These are phyloP conservation scores for Colletotrichum sp. DNA, from an alignment of 2,329 filamentous ascomycete species.

Conservation along the genomic window DNA sequence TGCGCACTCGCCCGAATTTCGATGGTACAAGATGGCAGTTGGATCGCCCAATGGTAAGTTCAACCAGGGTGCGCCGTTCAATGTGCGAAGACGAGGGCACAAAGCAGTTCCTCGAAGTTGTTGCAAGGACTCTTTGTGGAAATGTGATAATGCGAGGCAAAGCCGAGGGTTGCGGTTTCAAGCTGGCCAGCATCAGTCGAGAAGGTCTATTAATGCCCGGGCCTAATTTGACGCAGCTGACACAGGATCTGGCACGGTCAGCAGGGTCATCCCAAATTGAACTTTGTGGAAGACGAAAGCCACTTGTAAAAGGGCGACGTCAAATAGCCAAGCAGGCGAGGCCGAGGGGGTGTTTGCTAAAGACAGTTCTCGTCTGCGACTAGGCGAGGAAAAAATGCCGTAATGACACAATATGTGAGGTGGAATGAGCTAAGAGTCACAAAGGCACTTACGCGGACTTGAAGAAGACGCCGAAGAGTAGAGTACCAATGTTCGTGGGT, in stretches of 20 bases:
- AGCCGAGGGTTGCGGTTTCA: slow-evolving; percentile 16
- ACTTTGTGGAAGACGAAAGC: not conserved
- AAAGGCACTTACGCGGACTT: not conserved
- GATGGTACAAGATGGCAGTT: not conserved
- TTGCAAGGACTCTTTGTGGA: not conserved
- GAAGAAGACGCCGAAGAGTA: not conserved
- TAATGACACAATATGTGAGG: not conserved
- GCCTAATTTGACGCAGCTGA: not conserved
- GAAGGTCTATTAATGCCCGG: not conserved
- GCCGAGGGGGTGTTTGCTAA: not conserved
- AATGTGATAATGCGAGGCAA: slow-evolving; percentile 4
- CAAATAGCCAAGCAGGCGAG: not conserved
- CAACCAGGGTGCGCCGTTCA: not conserved
- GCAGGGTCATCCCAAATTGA: slow-evolving; percentile 14
- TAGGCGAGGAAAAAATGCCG: not conserved
- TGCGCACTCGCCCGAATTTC: not conserved
- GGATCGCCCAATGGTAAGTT: not conserved
- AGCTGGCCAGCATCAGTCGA: slow-evolving; percentile 19
- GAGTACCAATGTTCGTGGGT: not conserved
- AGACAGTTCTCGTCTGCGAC: not conserved
- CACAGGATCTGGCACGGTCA: not conserved
- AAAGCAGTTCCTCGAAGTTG: not conserved
- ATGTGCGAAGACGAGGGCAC: not conserved
- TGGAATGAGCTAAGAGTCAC: not conserved
- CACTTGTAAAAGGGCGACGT: not conserved